Conservation (phyloP, 495 filamentous ascomycete genomes). For the Penicillium malachiteum region DNA sequence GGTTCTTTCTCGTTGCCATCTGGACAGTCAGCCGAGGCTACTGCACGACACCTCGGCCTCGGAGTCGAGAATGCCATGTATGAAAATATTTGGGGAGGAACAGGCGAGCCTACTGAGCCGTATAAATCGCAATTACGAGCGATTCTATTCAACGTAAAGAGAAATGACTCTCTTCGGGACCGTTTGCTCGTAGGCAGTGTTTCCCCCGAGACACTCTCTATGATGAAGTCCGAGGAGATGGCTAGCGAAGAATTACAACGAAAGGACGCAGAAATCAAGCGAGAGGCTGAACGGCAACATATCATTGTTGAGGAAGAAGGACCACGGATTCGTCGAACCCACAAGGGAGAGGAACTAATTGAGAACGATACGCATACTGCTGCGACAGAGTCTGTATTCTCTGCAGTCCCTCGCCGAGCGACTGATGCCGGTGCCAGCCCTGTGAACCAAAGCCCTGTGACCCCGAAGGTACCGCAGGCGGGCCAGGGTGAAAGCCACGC, state of each 20-base stretch:
- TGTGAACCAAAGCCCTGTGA: slow-evolving; percentile 33
- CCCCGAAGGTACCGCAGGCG: slow-evolving; percentile 27
- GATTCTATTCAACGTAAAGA: slow-evolving; percentile 79
- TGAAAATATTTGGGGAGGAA: slow-evolving; percentile 50
- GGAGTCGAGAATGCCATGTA: slow-evolving; percentile 74
- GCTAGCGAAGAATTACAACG: slow-evolving; percentile 85
- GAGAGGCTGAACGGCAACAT: slow-evolving; percentile 82
- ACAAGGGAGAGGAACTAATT: slow-evolving; percentile 92
- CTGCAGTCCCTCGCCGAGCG: slow-evolving; percentile 37
- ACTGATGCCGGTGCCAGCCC: slow-evolving; percentile 41
- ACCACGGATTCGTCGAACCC: slow-evolving; percentile 83
- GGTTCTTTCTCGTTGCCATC: slow-evolving; percentile 52
- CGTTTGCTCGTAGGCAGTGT: slow-evolving; percentile 70
- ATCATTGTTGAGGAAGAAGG: slow-evolving; percentile 80
- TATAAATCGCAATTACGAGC: slow-evolving; percentile 61
- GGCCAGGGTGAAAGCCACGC: slow-evolving; percentile 24
- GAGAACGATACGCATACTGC: slow-evolving; percentile 59
- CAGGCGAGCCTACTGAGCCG: slow-evolving; percentile 48
- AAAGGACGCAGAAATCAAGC: slow-evolving; percentile 68
- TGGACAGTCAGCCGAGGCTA: slow-evolving; percentile 49
- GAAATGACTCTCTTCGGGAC: slow-evolving; percentile 74
- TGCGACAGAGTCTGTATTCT: slow-evolving; percentile 51
- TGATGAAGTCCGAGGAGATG: slow-evolving; percentile 86
- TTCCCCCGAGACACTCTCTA: slow-evolving; percentile 68
- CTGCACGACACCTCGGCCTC: slow-evolving; percentile 58